Percentiles rank a stretch among this genome's conserved stretches.
Conservation (phyloP, 148 eudicot genomes). For the Bassia scoparia region DNA sequence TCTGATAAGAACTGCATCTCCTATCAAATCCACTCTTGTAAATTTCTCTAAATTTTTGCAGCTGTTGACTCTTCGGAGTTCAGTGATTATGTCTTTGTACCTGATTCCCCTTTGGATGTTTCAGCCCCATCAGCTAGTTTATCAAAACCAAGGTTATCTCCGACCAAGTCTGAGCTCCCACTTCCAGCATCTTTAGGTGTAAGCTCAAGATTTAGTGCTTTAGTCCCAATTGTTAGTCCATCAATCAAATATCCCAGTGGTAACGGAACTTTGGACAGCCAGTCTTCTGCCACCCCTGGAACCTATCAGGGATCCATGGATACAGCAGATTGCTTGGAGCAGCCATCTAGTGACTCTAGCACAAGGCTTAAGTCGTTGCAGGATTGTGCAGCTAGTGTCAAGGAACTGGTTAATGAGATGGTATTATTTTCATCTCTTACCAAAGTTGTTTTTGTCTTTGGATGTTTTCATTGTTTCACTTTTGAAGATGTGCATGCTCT, state of each 20-base stretch:
- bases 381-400: constrained; percentile 66
- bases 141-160: constrained; percentile 46
- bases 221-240: constrained; percentile 52
- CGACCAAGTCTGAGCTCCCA: constrained; percentile 39
- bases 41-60: constrained; percentile 30
- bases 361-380: constrained; percentile 70
- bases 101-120: constrained; percentile 57
- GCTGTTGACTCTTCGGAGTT: constrained; percentile 70
- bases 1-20: background rate
- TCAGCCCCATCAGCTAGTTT: constrained; percentile 51
- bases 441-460: background rate
- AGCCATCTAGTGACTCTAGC: constrained; percentile 58
- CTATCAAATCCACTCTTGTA: constrained; percentile 1
- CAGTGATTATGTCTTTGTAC: constrained; percentile 79
- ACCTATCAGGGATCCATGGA: constrained; percentile 66
- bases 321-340: constrained; percentile 49
- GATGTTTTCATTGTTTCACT: background rate
- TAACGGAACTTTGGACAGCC: constrained; percentile 54
- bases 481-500: constrained; percentile 12
- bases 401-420: constrained; percentile 72
- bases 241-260: constrained; percentile 31
- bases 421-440: constrained; percentile 31
- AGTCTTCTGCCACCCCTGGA: constrained; percentile 60
- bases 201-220: constrained; percentile 40
- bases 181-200: constrained; percentile 36